These are phyloP conservation scores for Diaporthe vaccinii DNA, from an alignment of 2,329 filamentous ascomycete genomes.

Conservation along the genomic window DNA sequence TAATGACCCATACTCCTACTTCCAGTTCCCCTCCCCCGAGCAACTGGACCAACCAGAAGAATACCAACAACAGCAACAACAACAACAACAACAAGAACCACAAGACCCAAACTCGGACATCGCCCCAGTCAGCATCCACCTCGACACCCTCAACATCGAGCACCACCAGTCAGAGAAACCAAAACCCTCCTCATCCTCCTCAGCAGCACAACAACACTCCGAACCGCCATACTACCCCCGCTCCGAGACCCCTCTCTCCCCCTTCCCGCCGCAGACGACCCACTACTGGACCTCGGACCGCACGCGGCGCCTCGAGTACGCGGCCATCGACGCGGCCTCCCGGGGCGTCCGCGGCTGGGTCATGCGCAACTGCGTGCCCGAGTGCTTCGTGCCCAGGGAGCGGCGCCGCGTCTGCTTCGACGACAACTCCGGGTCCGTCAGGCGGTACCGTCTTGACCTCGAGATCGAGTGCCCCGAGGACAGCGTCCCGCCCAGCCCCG, in stretches of 20 bases:
- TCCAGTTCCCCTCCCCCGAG: slow-evolving; percentile 49
- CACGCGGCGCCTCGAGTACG: slow-evolving; percentile 74
- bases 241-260: slow-evolving; percentile 47
- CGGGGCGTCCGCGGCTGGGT: slow-evolving; percentile 73
- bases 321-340: slow-evolving; percentile 74
- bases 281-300: slow-evolving; percentile 78
- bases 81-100: slow-evolving; percentile 2
- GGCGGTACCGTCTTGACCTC: slow-evolving; percentile 72
- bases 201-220: slow-evolving; percentile 31
- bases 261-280: slow-evolving; percentile 69
- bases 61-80: background rate
- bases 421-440: slow-evolving; percentile 73
- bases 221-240: slow-evolving; percentile 40
- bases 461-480: slow-evolving; percentile 52
- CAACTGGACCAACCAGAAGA: slow-evolving; percentile 37
- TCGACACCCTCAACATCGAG: slow-evolving; percentile 37
- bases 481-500: slow-evolving; percentile 40
- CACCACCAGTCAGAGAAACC: slow-evolving; percentile 43
- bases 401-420: slow-evolving; percentile 68
- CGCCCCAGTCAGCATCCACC: slow-evolving; percentile 36
- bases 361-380: slow-evolving; percentile 68
- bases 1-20: slow-evolving; percentile 56
- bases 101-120: slow-evolving; percentile 34
- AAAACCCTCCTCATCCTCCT: slow-evolving; percentile 55
- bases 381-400: slow-evolving; percentile 69